Conservation (phyloP, 2,329 filamentous ascomycete species). For the Fusarium falciforme region DNA sequence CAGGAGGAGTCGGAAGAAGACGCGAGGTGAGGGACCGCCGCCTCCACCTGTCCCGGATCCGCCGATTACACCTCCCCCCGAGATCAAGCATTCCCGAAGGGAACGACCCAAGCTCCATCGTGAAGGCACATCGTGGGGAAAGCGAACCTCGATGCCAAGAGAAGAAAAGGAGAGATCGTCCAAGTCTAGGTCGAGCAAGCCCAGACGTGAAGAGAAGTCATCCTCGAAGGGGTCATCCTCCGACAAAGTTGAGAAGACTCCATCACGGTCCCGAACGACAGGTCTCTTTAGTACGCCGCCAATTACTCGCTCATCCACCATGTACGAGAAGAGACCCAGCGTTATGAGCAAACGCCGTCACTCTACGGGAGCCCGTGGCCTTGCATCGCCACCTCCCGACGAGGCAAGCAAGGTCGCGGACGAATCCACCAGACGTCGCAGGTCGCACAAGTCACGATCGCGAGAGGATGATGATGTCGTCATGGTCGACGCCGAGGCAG, state of each 20-base stretch:
- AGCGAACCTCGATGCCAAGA: slow-evolving; percentile 71
- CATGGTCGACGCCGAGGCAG: slow-evolving; percentile 57
- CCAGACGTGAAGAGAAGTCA: slow-evolving; percentile 69
- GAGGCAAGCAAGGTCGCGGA: slow-evolving; percentile 76
- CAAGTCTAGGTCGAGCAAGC: slow-evolving; percentile 67
- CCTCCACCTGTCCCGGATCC: slow-evolving; percentile 59
- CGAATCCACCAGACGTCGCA: slow-evolving; percentile 54
- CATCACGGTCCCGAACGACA: slow-evolving; percentile 65
- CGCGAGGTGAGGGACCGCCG: slow-evolving; percentile 50
- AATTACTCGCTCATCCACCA: slow-evolving; percentile 76
- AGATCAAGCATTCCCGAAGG: slow-evolving; percentile 73
- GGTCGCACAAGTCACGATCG: slow-evolving; percentile 57
- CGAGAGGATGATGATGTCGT: slow-evolving; percentile 57
- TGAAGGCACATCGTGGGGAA: slow-evolving; percentile 78
- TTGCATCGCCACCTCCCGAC: slow-evolving; percentile 80
- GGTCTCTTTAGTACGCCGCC: slow-evolving; percentile 77
- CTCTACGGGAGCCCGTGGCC: slow-evolving; percentile 73
- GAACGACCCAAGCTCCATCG: slow-evolving; percentile 83
- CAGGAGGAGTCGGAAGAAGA: slow-evolving; percentile 58
- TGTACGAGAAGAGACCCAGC: slow-evolving; percentile 71
- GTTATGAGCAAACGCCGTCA: slow-evolving; percentile 70
- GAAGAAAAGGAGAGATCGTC: slow-evolving; percentile 62
- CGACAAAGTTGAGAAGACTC: slow-evolving; percentile 70
- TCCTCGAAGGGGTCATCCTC: slow-evolving; percentile 78
- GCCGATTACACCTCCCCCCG: slow-evolving; percentile 62